Evolutionary conservation across 176 grass and related monocot species (phyloP), one percentile per base, ranked within the genome.

Genomic region (Alopecurus myosuroides): DNA sequence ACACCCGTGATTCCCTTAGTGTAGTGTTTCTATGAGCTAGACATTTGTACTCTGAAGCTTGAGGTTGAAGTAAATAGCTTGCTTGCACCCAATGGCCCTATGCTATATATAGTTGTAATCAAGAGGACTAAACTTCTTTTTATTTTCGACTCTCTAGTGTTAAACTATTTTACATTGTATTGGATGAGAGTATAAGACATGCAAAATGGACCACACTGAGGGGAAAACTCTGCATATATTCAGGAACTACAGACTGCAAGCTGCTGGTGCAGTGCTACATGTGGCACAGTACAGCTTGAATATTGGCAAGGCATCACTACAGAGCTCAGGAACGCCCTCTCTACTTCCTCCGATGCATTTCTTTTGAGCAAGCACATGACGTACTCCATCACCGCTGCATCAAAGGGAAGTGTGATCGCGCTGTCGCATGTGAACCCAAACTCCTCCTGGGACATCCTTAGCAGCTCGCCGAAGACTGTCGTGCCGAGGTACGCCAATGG

Each of bases 391-490:
- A 78, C 75, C 2, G 35, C 55, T 41, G 85, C 82, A 46, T 95
- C 88, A 17, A 83, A 92, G 1, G 90, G 75, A 63, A 95, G 78
- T 19, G 66, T 95, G 66, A 95, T 95, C 30, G 76, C 77, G 6
- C 85, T 57, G 5, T 91, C 62, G 10, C 48, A 14, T 3, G 76
- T 55, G 65, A 90, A 87, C 3, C 90, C 86, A 22, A 91, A 95
- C 63, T 88, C 88, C 7, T 93, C 86, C 69, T 64, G 77, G 1
- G 91, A 87, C 58, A 89, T 49, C 63, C 40, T 79, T 19, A 97
- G 74, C 5, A 89, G 84, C 72, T 89, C 74, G 0, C 31, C 2
- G 71, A 97, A 89, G 58, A 91, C 74, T 30, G 55, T 42, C 1
- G 56, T 93, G 40, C 62, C 42, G 31, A 91, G 82, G 58, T 84